Percentiles rank a stretch among this genome's conserved stretches.
These are phyloP conservation scores for Pichia ethanolica DNA, from an alignment of 805 yeast genomes.

Conservation along the genomic window DNA sequence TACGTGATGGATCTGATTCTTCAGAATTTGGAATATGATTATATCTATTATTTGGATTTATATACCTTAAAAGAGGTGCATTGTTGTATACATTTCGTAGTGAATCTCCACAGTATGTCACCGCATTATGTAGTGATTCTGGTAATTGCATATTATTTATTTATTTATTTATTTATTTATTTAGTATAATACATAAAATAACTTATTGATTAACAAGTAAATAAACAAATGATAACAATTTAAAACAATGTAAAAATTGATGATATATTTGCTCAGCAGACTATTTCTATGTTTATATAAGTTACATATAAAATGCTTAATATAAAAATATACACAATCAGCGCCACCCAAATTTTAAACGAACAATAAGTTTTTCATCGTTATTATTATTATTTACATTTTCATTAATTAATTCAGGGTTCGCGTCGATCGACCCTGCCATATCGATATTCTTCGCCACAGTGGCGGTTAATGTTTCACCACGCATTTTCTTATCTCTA, in stretches of 20 bases:
- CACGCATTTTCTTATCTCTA: conserved; percentile 8
- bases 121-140: background rate
- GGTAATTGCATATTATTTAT: background rate
- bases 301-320: background rate
- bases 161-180: no score
- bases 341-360: background rate
- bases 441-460: background rate
- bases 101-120: background rate
- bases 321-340: background rate
- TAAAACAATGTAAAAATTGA: no score
- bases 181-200: no score
- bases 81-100: conserved; percentile 10
- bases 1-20: conserved; percentile 5
- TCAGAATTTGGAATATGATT: conserved; percentile 12
- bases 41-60: conserved; percentile 20
- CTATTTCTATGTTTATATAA: no score
- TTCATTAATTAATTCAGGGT: no score
- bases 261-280: no score
- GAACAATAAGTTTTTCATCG: background rate
- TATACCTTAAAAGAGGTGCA: conserved; percentile 25
- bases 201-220: no score
- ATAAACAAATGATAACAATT: no score
- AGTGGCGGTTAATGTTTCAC: conserved; percentile 6
- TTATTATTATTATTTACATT: no score
- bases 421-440: no score